Conservation (phyloP, 2,329 filamentous ascomycete genomes). For the Fonsecaea erecta region DNA sequence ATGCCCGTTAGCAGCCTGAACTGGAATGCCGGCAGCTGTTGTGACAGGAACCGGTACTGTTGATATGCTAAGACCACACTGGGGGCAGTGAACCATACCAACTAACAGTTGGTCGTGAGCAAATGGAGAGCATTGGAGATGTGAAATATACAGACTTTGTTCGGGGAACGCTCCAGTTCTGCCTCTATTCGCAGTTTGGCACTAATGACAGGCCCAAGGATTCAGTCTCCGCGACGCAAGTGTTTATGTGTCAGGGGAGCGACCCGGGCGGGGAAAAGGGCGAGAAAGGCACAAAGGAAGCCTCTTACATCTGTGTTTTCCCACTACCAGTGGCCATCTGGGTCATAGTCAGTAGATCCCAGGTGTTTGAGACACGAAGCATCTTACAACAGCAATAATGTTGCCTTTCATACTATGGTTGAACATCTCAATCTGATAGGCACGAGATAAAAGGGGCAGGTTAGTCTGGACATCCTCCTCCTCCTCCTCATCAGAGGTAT, state of each 20-base stretch:
- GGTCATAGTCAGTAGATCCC: conserved; percentile 25
- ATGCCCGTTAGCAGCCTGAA: conserved; percentile 68
- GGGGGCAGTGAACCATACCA: conserved; percentile 74
- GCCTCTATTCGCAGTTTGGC: conserved; percentile 69
- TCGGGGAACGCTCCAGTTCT: conserved; percentile 62
- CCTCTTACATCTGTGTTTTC: conserved; percentile 73
- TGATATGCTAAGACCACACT: conserved; percentile 71
- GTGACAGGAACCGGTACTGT: conserved; percentile 64
- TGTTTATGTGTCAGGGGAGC: neutral
- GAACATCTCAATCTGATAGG: conserved; percentile 78
- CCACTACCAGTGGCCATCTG: conserved; percentile 82
- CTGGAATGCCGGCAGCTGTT: conserved; percentile 63
- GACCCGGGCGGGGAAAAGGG: neutral
- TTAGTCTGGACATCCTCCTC: conserved; percentile 4
- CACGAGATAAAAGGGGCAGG: conserved; percentile 46
- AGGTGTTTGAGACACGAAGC: neutral
- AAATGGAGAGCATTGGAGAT: neutral
- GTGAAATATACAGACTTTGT: conserved; percentile 56
- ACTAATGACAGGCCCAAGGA: conserved; percentile 46
- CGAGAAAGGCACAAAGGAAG: neutral
- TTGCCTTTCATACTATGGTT: conserved; percentile 70
- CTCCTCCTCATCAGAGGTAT: conserved; percentile 20
- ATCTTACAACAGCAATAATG: conserved; percentile 69
- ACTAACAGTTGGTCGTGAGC: conserved; percentile 38
- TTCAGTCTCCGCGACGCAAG: neutral